A percentile compares a stretch with the other conserved stretches of the same genome.
These are phyloP conservation scores for Musa schizocarpa DNA, from an alignment of 176 grass and related monocot species.

Conservation along the genomic window DNA sequence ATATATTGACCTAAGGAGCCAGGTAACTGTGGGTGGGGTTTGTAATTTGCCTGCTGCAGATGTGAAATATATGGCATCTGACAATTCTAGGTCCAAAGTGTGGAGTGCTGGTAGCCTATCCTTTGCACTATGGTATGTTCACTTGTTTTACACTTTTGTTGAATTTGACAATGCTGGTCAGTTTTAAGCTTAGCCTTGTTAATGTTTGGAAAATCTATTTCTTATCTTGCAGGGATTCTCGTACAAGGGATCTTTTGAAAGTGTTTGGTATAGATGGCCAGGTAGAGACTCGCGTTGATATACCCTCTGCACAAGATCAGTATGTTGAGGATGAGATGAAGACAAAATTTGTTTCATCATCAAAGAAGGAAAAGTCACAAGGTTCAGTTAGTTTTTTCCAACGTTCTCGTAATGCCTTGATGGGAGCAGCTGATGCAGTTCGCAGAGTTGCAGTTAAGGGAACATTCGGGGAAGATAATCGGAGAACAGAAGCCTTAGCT, in stretches of 20 bases:
- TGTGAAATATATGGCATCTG: conserved; percentile 66
- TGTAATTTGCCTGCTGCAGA: conserved; percentile 67
- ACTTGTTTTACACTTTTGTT: not conserved
- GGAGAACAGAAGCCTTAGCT: not conserved
- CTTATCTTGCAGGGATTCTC: conserved; percentile 55
- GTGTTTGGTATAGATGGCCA: conserved; percentile 88
- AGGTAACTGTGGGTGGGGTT: conserved; percentile 69
- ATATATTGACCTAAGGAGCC: conserved; percentile 74
- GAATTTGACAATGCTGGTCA: not conserved
- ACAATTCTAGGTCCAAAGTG: conserved; percentile 63
- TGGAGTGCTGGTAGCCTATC: conserved; percentile 74
- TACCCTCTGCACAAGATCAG: conserved; percentile 37
- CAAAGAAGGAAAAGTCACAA: conserved; percentile 85
- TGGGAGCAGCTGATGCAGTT: conserved; percentile 82
- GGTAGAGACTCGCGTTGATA: conserved; percentile 39
- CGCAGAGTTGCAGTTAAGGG: conserved; percentile 23
- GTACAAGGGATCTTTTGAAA: conserved; percentile 81
- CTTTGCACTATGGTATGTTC: conserved; percentile 78
- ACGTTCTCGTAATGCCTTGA: conserved; percentile 83
- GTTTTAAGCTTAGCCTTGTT: not conserved
- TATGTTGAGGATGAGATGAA: conserved; percentile 81
- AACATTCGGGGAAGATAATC: conserved; percentile 1
- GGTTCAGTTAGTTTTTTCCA: conserved; percentile 87
- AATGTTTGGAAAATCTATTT: not conserved
- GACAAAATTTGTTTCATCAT: conserved; percentile 42